Conservation (phyloP, 2,329 filamentous ascomycete genomes). For the Pochonia chlamydosporia region DNA sequence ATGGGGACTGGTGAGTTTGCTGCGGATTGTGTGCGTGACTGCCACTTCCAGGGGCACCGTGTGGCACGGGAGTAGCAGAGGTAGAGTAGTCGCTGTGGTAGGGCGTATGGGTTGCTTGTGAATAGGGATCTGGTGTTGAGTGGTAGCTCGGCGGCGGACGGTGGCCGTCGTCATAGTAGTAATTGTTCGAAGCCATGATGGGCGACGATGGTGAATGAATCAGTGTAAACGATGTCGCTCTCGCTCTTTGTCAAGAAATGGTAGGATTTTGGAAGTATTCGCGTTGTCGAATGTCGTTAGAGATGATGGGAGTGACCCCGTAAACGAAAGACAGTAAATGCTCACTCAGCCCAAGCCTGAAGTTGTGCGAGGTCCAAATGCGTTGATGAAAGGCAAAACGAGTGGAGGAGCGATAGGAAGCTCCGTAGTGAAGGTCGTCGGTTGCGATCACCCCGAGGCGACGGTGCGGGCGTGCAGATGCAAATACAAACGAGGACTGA, state of each 20-base stretch:
- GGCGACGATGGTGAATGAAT: slow-evolving; percentile 7
- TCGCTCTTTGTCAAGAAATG: neutral
- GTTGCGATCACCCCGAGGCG: too few relatives aligned
- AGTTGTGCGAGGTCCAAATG: too few relatives aligned
- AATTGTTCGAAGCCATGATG: slow-evolving; percentile 58
- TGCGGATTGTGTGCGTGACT: slow-evolving; percentile 19
- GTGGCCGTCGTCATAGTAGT: slow-evolving; percentile 54
- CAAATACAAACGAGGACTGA: too few relatives aligned
- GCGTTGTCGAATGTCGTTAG: too few relatives aligned
- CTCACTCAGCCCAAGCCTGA: too few relatives aligned
- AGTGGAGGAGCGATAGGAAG: too few relatives aligned
- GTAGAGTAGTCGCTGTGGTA: slow-evolving; percentile 25
- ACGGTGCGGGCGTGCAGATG: too few relatives aligned
- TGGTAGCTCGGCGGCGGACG: slow-evolving; percentile 36
- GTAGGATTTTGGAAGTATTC: too few relatives aligned
- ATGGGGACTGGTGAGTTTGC: slow-evolving; percentile 44
- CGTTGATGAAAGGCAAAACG: too few relatives aligned
- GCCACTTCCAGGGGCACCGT: slow-evolving; percentile 23
- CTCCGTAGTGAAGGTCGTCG: too few relatives aligned
- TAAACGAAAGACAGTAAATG: too few relatives aligned
- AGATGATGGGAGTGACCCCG: too few relatives aligned
- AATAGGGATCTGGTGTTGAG: slow-evolving; percentile 34
- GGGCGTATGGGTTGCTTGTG: slow-evolving; percentile 30
- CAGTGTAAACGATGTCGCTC: slow-evolving; percentile 1
- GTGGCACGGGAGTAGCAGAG: slow-evolving; percentile 11